Evolutionary conservation across 768 basidiomycete species (phyloP).

Genomic region (Hemileccinum rubropunctum): DNA sequence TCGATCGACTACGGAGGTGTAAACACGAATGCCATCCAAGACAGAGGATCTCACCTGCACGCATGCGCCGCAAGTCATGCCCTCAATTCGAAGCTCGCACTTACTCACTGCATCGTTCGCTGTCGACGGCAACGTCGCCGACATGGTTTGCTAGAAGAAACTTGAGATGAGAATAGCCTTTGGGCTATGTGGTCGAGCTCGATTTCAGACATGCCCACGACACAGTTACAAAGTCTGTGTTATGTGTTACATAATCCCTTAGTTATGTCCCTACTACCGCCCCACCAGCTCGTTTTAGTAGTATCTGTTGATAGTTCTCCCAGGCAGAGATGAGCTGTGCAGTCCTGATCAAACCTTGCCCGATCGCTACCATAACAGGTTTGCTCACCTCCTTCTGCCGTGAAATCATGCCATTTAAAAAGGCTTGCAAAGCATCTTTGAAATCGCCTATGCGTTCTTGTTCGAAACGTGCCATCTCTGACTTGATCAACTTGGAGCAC

Average conservation of each 20-base stretch:
- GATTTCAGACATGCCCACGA: conserved; percentile 7
- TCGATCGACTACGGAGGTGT: conserved; percentile 65
- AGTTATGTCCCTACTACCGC: not conserved
- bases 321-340: conserved; percentile 68
- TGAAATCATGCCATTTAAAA: conserved; percentile 83
- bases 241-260: conserved; percentile 12
- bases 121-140: not conserved
- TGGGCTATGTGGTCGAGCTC: conserved; percentile 2
- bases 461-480: conserved; percentile 89
- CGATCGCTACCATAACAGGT: too few relatives aligned
- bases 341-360: not conserved
- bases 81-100: conserved; percentile 81
- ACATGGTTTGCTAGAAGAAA: conserved; percentile 8
- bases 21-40: not conserved
- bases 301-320: conserved; percentile 76
- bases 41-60: conserved; percentile 61
- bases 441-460: conserved; percentile 93
- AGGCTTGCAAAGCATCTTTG: conserved; percentile 76
- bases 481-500: conserved; percentile 82
- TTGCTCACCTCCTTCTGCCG: conserved; percentile 73
- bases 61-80: conserved; percentile 89
- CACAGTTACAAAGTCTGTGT: not conserved
- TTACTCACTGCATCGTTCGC: conserved; percentile 39
- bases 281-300: conserved; percentile 47
- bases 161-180: not conserved